Conservation (phyloP, 2,329 filamentous ascomycete genomes). For the Tolypocladium inflatum region DNA sequence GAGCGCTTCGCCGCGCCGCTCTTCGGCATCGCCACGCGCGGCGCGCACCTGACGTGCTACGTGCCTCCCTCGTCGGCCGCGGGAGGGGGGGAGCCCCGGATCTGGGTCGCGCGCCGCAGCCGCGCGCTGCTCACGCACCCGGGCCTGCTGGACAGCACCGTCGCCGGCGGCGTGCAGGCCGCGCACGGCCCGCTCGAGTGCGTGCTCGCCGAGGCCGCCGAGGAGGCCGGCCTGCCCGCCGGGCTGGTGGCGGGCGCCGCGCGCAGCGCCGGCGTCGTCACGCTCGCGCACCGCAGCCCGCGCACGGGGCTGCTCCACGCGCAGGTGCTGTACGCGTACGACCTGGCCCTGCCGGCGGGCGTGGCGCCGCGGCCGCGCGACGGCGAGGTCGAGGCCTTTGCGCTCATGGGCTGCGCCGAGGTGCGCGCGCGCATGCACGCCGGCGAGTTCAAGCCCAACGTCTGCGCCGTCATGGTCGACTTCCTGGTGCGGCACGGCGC, state of each 20-base stretch:
- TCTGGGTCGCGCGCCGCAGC: constrained; percentile 66
- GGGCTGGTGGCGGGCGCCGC: constrained; percentile 15
- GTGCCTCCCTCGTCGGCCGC: no score
- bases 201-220: constrained; percentile 60
- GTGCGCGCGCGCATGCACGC: constrained; percentile 52
- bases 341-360: constrained; percentile 53
- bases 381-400: constrained; percentile 70
- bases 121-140: constrained; percentile 62
- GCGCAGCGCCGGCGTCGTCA: constrained; percentile 22
- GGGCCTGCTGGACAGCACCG: constrained; percentile 68
- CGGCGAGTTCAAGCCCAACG: constrained; percentile 79
- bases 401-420: constrained; percentile 50
- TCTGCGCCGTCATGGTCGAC: constrained; percentile 66
- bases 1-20: constrained; percentile 54
- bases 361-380: constrained; percentile 60
- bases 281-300: constrained; percentile 20
- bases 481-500: constrained; percentile 73
- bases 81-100: no score
- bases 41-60: constrained; percentile 58
- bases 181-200: constrained; percentile 57
- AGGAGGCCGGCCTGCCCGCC: constrained; percentile 50
- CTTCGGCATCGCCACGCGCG: constrained; percentile 59
- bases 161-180: constrained; percentile 66
- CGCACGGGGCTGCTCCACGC: constrained; percentile 20
- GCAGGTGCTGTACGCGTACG: constrained; percentile 59